A percentile compares a stretch with the other conserved stretches of the same genome.
Evolutionary conservation across 345 rosid species (phyloP).

Genomic region (Populus euphratica): DNA sequence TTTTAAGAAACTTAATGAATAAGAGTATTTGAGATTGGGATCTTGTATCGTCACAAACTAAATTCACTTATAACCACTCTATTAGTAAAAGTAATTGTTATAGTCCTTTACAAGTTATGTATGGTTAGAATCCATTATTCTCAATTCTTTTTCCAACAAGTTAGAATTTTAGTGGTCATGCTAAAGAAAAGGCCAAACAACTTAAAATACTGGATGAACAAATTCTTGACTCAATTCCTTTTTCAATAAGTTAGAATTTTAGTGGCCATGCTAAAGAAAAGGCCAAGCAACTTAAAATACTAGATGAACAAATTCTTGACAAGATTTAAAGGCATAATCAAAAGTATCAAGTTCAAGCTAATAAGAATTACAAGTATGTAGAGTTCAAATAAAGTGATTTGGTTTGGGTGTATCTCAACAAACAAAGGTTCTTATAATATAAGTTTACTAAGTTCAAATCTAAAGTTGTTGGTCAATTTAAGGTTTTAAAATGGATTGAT

Average conservation of each 20-base stretch:
- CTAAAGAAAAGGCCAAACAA: background rate
- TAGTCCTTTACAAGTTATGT: background rate
- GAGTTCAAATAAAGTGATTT: no score
- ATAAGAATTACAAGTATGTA: no score
- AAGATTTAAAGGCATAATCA: background rate
- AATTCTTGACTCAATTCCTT: background rate
- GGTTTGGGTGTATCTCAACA: no score
- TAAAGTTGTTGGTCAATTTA: no score
- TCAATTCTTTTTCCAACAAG: background rate
- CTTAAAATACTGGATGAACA: background rate
- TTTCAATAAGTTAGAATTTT: no score
- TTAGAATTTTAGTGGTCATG: background rate
- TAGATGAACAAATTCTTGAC: background rate
- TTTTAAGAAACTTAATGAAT: background rate
- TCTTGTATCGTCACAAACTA: background rate
- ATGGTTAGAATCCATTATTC: background rate
- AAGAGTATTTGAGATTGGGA: background rate
- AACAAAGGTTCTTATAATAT: no score
- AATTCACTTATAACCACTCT: background rate
- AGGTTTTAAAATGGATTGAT: no score
- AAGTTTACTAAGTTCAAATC: no score
- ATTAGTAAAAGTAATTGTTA: background rate
- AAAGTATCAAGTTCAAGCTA: background rate
- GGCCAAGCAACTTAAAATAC: no score
- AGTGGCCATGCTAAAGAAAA: no score